Percentiles rank a stretch among this genome's conserved stretches.
Evolutionary conservation across 1,139 yeast genomes (phyloP).

Genomic region (Arxiozyma slooffiae): DNA sequence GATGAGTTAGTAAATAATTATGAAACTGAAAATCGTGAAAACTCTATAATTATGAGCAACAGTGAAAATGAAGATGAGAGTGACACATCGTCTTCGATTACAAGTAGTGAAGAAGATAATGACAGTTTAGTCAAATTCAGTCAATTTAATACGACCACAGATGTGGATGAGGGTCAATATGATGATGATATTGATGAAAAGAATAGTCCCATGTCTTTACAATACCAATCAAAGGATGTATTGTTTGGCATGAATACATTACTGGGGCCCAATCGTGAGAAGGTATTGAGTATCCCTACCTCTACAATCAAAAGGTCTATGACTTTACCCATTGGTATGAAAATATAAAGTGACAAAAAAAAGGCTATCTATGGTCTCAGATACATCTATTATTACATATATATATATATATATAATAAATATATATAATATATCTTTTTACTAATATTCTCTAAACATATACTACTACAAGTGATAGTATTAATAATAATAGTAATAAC

Average conservation of each 20-base stretch:
- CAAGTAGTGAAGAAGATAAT: neutral
- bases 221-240: neutral
- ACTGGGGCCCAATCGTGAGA: conserved; percentile 7
- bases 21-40: conserved; percentile 9
- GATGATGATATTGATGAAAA: conserved; percentile 3
- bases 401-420: no score
- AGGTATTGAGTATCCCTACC: conserved; percentile 13
- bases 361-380: no score
- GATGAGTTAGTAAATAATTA: conserved; percentile 19
- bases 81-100: neutral
- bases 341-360: conserved; percentile 9
- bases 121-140: neutral
- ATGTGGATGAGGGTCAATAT: neutral
- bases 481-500: no score
- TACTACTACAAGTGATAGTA: no score
- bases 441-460: no score
- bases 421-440: no score
- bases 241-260: neutral
- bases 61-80: conserved; percentile 3
- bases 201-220: neutral
- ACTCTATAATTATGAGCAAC: conserved; percentile 1
- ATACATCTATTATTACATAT: no score
- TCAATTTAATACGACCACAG: neutral
- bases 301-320: conserved; percentile 21
- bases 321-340: conserved; percentile 27